Percentiles rank a stretch among this genome's conserved stretches.
Evolutionary conservation across 2,329 filamentous ascomycete genomes (phyloP).

Genomic region (Diplocarpon mali): DNA sequence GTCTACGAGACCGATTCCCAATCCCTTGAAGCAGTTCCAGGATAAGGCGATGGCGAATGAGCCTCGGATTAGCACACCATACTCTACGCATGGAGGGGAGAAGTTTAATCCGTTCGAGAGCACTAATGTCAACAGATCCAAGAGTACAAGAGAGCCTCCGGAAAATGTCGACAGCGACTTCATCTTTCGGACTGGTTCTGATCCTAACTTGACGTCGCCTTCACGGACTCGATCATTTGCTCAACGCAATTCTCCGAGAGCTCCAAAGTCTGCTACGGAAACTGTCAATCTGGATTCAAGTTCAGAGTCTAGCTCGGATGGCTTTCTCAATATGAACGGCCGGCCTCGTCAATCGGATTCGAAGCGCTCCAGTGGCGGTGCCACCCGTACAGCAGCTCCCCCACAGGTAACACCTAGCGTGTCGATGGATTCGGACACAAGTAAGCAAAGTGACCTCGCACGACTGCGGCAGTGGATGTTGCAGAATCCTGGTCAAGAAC

Average conservation of each 20-base stretch:
- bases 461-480: constrained; percentile 14
- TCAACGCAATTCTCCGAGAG: constrained; percentile 2
- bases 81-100: constrained; percentile 44
- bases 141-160: constrained; percentile 20
- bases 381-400: not conserved
- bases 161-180: constrained; percentile 1
- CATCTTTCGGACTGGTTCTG: constrained; percentile 21
- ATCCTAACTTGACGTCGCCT: constrained; percentile 20
- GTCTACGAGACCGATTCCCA: constrained; percentile 18
- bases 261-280: not conserved
- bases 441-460: constrained; percentile 16
- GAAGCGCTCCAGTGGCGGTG: not conserved
- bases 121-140: constrained; percentile 24
- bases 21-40: constrained; percentile 39
- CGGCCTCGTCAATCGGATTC: not conserved
- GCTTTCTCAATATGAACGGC: constrained; percentile 6
- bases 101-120: constrained; percentile 46
- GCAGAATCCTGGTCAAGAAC: constrained; percentile 12
- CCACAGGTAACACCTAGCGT: not conserved
- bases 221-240: constrained; percentile 12
- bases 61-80: constrained; percentile 45
- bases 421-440: constrained; percentile 5
- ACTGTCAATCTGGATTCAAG: constrained; percentile 5
- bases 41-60: constrained; percentile 31
- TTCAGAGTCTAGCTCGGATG: constrained; percentile 11